Base-by-base conservation (phyloP, 2,329 filamentous ascomycete genomes). In the Fusarium virguliforme region DNA sequence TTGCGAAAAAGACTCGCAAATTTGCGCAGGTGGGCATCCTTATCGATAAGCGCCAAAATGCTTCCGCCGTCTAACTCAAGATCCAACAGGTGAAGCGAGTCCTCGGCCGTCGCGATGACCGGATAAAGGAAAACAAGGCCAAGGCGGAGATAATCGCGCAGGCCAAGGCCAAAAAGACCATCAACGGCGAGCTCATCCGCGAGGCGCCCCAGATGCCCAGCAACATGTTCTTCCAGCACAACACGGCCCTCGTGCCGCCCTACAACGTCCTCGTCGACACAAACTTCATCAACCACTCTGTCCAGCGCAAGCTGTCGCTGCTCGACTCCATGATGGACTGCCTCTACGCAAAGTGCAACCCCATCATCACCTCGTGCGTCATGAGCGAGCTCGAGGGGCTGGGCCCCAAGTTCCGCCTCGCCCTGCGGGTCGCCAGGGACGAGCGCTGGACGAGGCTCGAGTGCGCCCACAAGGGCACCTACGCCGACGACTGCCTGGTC, bases 261-360 rank as follows among this genome's bases (percentile, higher is more conserved):
- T 97, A 97, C 72, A 77, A 70, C 55, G 73, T 77, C 54, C 75
- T 77, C 58, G 88, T 96, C 77, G 94, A 97, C 81, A 95, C 94
- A 80, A 97, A 97, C 79, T 97, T 97, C 79, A 87, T 97, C 70
- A 94, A 91, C 40, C 94, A 97, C 81, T 96, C 94, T 0, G 93
- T 98, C 2, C 93, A 95, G 81, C 90, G 92, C 74, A 98, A 99
- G 83, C 89, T 98, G 22, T 94, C 95, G 35, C 85, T 98, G 12
- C 87, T 97, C 22, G 91, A 95, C 67, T 91, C 92, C 4, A 93
- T 98, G 85, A 97, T 98, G 94, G 94, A 98, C 80, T 92, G 93
- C 60, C 87, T 99, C 5, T 97, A 95, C 80, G 95, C 95, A 18
- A 97, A 97, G 77, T 96, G 93, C 80, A 94, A 91, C 24, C 94